These are phyloP conservation scores for Penicillium capsulatum DNA, from an alignment of 2,329 filamentous ascomycete genomes.

Conservation along the genomic window DNA sequence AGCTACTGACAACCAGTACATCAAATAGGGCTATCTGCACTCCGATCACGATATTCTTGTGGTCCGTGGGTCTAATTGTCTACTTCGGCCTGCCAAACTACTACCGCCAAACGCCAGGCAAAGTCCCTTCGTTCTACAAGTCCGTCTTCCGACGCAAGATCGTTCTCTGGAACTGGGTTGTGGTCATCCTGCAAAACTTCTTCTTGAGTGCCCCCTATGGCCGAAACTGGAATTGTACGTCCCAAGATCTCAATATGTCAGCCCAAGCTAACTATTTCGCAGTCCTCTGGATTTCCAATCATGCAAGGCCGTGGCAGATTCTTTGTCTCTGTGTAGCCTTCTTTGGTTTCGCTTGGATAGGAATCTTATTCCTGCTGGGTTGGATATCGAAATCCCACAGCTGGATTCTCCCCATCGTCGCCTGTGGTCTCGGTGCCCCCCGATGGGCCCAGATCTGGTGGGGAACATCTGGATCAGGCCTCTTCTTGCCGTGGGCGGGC, in stretches of 20 bases:
- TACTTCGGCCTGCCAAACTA: constrained; percentile 62
- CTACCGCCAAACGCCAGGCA: constrained; percentile 61
- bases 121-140: constrained; percentile 62
- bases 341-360: constrained; percentile 55
- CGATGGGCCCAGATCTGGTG: constrained; percentile 66
- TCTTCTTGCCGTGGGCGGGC: constrained; percentile 61
- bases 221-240: constrained; percentile 59
- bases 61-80: constrained; percentile 53
- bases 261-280: constrained; percentile 1
- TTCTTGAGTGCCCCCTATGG: constrained; percentile 63
- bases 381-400: constrained; percentile 57
- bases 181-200: constrained; percentile 63
- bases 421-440: constrained; percentile 61
- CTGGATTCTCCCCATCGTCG: constrained; percentile 65
- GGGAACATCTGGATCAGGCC: constrained; percentile 57
- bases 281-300: constrained; percentile 56
- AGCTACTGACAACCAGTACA: constrained; percentile 24
- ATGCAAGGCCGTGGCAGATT: constrained; percentile 55
- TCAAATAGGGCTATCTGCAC: constrained; percentile 48
- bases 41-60: constrained; percentile 56
- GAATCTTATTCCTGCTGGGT: constrained; percentile 46
- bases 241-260: not conserved
- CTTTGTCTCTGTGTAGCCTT: constrained; percentile 48
- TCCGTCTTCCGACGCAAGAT: constrained; percentile 61
- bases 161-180: constrained; percentile 63